phyloP scores from a whole-genome alignment of 108 stramenopile species.

The Parmales sp. region DNA sequence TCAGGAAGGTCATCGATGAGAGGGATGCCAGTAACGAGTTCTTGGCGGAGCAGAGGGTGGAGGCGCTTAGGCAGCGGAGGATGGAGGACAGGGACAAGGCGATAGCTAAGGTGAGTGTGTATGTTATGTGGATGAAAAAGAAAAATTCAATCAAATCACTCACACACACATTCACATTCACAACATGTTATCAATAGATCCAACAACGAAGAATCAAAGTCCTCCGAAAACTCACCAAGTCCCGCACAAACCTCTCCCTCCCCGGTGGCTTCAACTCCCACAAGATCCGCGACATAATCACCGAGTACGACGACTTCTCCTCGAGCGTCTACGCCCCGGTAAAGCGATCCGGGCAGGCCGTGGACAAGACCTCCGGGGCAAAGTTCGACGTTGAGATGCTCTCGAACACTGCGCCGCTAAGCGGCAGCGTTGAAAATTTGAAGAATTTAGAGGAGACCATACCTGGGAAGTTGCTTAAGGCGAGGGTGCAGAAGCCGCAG shows the following conservation, averaged over 20 bases:
- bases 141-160: too few relatives aligned
- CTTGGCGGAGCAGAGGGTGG: constrained; percentile 42
- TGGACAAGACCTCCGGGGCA: not conserved
- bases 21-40: constrained; percentile 38
- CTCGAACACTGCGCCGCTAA: not conserved
- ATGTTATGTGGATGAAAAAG: too few relatives aligned
- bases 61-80: constrained; percentile 32
- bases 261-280: not conserved
- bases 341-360: constrained; percentile 24
- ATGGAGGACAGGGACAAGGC: constrained; percentile 36
- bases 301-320: constrained; percentile 38
- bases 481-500: not conserved
- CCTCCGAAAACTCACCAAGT: constrained; percentile 41
- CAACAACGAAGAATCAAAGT: constrained; percentile 37
- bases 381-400: not conserved
- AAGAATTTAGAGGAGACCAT: constrained; percentile 1
- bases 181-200: too few relatives aligned
- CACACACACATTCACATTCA: too few relatives aligned
- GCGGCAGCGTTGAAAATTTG: not conserved
- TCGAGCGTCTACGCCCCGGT: constrained; percentile 43
- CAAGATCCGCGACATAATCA: constrained; percentile 39
- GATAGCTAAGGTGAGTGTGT: too few relatives aligned
- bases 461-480: not conserved
- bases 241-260: constrained; percentile 14
- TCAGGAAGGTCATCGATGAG: constrained; percentile 35